phyloP scores from a whole-genome alignment of 345 rosid genomes.

The Eucalyptus tenuipes region DNA sequence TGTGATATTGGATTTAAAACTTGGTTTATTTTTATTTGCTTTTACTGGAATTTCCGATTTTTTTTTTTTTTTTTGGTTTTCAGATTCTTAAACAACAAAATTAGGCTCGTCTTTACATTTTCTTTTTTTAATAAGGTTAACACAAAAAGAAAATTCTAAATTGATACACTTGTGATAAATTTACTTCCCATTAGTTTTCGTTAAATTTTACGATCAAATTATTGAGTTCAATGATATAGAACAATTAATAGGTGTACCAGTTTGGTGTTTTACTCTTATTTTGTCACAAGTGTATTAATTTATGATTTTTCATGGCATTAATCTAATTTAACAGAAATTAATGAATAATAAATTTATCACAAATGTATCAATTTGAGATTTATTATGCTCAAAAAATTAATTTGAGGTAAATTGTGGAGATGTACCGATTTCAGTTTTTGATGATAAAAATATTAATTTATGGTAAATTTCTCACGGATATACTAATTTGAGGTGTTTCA shows the following conservation, averaged over 20 bases:
- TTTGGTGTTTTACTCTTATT: rapidly evolving
- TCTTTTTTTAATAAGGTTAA: too few species aligned
- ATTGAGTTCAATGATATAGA: rapidly evolving
- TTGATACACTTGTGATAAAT: rapidly evolving
- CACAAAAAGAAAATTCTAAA: rapidly evolving
- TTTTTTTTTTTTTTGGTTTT: too few species aligned
- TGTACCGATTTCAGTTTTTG: too few species aligned
- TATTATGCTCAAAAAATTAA: too few species aligned
- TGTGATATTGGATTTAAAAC: neutral
- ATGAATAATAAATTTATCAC: rapidly evolving
- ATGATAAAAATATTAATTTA: too few species aligned
- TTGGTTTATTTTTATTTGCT: too few species aligned
- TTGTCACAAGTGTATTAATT: rapidly evolving
- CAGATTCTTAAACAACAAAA: neutral
- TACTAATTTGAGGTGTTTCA: too few species aligned
- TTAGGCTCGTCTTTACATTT: neutral
- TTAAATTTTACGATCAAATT: rapidly evolving
- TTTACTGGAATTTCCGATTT: neutral
- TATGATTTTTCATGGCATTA: too few species aligned
- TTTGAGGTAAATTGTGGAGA: too few species aligned
- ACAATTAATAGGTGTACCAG: too few species aligned
- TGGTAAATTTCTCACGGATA: too few species aligned
- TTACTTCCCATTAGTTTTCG: rapidly evolving
- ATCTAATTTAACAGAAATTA: rapidly evolving
- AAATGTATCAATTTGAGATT: too few species aligned